Evolutionary conservation across 768 basidiomycete genomes (phyloP), one percentile per base, ranked within the genome.

Genomic region (Tylopilus felleus): DNA sequence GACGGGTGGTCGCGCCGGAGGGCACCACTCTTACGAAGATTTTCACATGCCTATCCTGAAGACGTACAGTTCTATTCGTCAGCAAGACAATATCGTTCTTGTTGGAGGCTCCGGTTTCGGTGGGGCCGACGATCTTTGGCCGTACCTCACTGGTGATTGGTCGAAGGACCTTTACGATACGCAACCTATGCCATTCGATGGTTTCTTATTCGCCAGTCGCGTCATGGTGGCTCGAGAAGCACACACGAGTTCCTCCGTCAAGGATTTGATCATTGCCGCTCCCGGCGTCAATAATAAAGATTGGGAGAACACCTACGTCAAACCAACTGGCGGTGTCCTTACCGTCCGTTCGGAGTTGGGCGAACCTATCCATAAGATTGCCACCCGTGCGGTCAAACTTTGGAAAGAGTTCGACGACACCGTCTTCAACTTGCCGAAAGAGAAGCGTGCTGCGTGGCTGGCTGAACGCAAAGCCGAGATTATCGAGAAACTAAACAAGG

Each of bases 141-240:
- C 95, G 0, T 99, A 98, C 74, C 80, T 99, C 46, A 90, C 88
- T 48, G 97, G 97, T 57, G 92, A 97, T 64, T 98, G 97, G 97
- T 90, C 93, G 3, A 80, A 85, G 51, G 77, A 84, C 55, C 76
- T 77, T 62, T 98, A 87, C 65, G 86, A 84, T 53, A 78, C 86
- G 45, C 93, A 98, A 71, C 88, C 90, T 13, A 99, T 98, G 97
- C 97, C 97, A 2, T 97, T 94, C 75, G 96, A 98, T 60, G 97
- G 96, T 46, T 94, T 96, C 78, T 79, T 99, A 42, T 97, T 95
- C 63, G 97, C 90, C 7, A 90, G 88, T 65, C 89, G 97, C 51
- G 93, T 98, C 69, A 98, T 99, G 96, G 93, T 98, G 29, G 96
- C 97, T 47, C 94, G 93, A 74, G 97, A 99, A 72, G 93, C 96